phyloP scores from a whole-genome alignment of 2,329 filamentous ascomycete species.

The Fusarium camptoceras region DNA sequence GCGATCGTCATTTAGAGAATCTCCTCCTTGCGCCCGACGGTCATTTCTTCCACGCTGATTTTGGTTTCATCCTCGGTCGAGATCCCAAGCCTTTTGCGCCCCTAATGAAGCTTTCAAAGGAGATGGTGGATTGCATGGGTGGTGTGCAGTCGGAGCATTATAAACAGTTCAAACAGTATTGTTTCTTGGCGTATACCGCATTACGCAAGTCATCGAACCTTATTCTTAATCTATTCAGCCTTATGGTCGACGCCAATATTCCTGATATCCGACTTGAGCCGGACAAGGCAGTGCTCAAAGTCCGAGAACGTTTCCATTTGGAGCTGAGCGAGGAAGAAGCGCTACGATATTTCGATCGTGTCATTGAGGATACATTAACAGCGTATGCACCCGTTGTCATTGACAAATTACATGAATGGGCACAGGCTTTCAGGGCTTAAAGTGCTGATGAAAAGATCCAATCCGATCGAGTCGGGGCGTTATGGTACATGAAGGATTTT shows the following conservation, averaged over 20 bases:
- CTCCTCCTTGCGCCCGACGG: constrained; percentile 89
- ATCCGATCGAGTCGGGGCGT: constrained; percentile 10
- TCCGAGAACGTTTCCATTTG: constrained; percentile 92
- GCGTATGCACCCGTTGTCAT: constrained; percentile 94
- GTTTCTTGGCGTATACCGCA: constrained; percentile 93
- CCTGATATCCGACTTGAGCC: constrained; percentile 93
- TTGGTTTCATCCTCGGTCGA: constrained; percentile 96
- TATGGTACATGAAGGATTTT: background rate
- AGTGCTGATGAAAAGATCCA: background rate
- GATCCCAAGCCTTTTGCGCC: constrained; percentile 98
- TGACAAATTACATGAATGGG: constrained; percentile 92
- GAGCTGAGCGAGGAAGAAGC: constrained; percentile 94
- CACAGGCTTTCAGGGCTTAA: constrained; percentile 88
- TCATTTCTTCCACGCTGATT: constrained; percentile 98
- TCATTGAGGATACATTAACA: constrained; percentile 91
- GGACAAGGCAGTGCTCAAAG: constrained; percentile 93
- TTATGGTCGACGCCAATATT: constrained; percentile 98
- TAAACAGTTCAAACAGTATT: constrained; percentile 91
- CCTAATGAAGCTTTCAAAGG: constrained; percentile 94
- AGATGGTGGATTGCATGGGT: constrained; percentile 99
- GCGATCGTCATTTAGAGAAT: constrained; percentile 95
- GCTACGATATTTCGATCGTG: constrained; percentile 83
- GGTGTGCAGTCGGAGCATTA: constrained; percentile 85
- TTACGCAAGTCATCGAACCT: constrained; percentile 89
- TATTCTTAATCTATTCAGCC: constrained; percentile 92